Conservation (phyloP, 306 rosid genomes). For the Quercus suber region DNA sequence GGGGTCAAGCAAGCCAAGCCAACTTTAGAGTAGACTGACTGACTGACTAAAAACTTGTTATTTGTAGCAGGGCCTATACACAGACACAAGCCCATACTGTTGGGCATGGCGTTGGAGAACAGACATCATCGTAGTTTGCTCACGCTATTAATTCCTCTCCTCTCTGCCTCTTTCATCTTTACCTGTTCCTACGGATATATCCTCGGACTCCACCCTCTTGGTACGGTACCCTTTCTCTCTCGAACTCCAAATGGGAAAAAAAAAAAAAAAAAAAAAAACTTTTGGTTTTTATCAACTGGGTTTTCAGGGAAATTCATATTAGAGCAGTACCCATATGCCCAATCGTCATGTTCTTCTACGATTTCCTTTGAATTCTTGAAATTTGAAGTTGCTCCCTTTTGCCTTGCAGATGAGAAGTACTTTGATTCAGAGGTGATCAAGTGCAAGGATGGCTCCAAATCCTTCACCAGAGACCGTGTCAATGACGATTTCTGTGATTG, state of each 20-base stretch:
- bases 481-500: conserved; percentile 87
- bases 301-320: neutral
- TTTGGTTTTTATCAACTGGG: neutral
- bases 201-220: conserved; percentile 77
- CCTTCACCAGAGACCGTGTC: conserved; percentile 68
- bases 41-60: too few relatives aligned
- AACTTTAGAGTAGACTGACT: too few relatives aligned
- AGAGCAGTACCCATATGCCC: conserved; percentile 16
- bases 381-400: conserved; percentile 13
- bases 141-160: conserved; percentile 14
- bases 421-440: conserved; percentile 51
- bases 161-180: conserved; percentile 37
- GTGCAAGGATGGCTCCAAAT: conserved; percentile 76
- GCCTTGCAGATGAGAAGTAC: conserved; percentile 67
- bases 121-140: neutral
- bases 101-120: neutral
- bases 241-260: too few relatives aligned
- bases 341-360: neutral
- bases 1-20: too few relatives aligned
- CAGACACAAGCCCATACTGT: too few relatives aligned
- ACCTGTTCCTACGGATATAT: conserved; percentile 30
- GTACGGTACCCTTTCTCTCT: conserved; percentile 26
- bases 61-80: too few relatives aligned
- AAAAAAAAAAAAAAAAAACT: too few relatives aligned
- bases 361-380: conserved; percentile 4